Conservation (phyloP, 2,329 filamentous ascomycete species). For the Fusarium coffeatum region DNA sequence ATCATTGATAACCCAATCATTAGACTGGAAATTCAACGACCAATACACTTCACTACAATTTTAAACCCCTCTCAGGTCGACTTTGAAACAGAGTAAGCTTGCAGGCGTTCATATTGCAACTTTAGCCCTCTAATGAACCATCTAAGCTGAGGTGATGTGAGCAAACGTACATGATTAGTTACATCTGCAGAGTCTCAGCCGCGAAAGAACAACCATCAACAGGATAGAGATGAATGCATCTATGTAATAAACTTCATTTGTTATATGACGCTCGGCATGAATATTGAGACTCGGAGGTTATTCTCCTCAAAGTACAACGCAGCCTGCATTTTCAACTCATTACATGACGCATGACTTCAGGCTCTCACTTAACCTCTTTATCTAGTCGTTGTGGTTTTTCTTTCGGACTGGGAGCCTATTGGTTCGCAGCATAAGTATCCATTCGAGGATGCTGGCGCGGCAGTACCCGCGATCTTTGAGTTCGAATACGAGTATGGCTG, state of each 20-base stretch:
- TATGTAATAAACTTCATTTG: conserved; percentile 5
- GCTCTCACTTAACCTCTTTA: conserved; percentile 28
- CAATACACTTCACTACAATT: background rate
- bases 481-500: conserved; percentile 20
- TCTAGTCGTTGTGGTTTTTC: background rate
- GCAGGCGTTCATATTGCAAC: too few relatives aligned
- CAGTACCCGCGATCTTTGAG: conserved; percentile 4
- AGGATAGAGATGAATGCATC: background rate
- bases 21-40: too few relatives aligned
- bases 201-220: too few relatives aligned
- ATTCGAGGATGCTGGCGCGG: conserved; percentile 21
- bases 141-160: too few relatives aligned
- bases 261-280: conserved; percentile 31
- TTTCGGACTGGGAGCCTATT: conserved; percentile 18
- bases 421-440: conserved; percentile 5
- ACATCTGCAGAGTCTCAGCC: too few relatives aligned
- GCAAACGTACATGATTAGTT: too few relatives aligned
- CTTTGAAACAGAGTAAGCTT: too few relatives aligned
- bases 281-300: conserved; percentile 29
- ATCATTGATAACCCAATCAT: background rate
- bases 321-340: conserved; percentile 41
- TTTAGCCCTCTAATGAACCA: too few relatives aligned
- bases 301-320: conserved; percentile 17
- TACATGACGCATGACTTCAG: conserved; percentile 40
- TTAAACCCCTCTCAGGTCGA: background rate